Percentiles rank a stretch among this genome's conserved stretches.
Evolutionary conservation across 148 eudicot genomes (phyloP).

Genomic region (Spergularia bocconei): DNA sequence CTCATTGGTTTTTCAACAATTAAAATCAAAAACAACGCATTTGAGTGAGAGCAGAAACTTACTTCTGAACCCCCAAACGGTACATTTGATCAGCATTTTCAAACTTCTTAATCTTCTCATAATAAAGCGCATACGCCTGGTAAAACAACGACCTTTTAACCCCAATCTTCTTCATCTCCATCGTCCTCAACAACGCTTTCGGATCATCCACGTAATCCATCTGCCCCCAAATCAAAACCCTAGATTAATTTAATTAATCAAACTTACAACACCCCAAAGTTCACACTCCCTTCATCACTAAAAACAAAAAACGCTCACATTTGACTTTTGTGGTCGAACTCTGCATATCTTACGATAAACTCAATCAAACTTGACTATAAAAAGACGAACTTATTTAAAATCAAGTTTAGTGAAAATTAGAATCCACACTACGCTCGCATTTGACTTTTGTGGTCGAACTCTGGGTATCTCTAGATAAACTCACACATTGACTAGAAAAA

Average conservation of each 20-base stretch:
- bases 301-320: neutral
- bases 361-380: too few species aligned
- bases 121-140: constrained; percentile 88
- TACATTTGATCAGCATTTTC: constrained; percentile 83
- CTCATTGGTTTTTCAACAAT: neutral
- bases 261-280: neutral
- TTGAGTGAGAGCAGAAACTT: constrained; percentile 28
- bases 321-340: neutral
- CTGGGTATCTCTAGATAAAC: too few species aligned
- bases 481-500: too few species aligned
- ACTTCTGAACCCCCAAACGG: constrained; percentile 80
- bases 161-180: constrained; percentile 75
- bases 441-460: neutral
- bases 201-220: constrained; percentile 98
- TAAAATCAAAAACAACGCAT: neutral
- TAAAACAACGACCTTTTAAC: constrained; percentile 64
- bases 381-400: too few species aligned
- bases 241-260: constrained; percentile 6
- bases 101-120: constrained; percentile 85
- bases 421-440: neutral
- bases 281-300: neutral
- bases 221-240: constrained; percentile 38
- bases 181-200: constrained; percentile 54
- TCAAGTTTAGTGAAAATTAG: too few species aligned
- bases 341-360: too few species aligned